phyloP scores from a whole-genome alignment of 2,329 filamentous ascomycete genomes.

The Lasiodiplodia sp. region DNA sequence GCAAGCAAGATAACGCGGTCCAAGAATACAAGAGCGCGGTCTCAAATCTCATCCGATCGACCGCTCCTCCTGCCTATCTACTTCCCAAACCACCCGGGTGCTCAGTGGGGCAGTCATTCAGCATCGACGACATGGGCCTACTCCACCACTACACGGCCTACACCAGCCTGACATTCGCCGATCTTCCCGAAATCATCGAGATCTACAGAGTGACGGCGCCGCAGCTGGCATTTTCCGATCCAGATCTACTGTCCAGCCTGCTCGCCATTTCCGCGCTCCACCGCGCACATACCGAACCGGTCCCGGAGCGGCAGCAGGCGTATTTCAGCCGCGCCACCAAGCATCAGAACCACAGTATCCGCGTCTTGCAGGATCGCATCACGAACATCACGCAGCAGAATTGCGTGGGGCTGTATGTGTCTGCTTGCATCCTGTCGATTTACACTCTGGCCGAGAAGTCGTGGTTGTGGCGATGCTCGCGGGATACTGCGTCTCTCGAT shows the following conservation, averaged over 20 bases:
- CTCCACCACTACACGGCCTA: neutral
- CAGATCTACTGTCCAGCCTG: neutral
- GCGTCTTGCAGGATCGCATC: neutral
- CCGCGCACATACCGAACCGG: neutral
- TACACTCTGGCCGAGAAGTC: neutral
- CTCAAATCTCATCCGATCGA: neutral
- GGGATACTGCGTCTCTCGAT: neutral
- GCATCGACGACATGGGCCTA: neutral
- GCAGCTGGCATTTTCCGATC: neutral
- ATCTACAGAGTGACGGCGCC: neutral
- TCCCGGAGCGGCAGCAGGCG: neutral
- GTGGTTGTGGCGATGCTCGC: neutral
- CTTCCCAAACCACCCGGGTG: neutral
- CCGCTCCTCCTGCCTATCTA: neutral
- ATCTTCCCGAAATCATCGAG: neutral
- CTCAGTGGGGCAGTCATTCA: neutral
- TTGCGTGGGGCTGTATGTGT: neutral
- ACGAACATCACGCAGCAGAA: neutral
- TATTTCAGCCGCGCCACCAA: neutral
- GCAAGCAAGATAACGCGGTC: too few relatives aligned
- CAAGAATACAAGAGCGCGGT: neutral
- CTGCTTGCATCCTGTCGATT: neutral
- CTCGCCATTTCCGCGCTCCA: neutral
- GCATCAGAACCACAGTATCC: neutral
- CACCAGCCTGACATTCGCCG: conserved; percentile 1